Base-by-base conservation (phyloP, 2,329 filamentous ascomycete genomes). In the Onygenales sp. region DNA sequence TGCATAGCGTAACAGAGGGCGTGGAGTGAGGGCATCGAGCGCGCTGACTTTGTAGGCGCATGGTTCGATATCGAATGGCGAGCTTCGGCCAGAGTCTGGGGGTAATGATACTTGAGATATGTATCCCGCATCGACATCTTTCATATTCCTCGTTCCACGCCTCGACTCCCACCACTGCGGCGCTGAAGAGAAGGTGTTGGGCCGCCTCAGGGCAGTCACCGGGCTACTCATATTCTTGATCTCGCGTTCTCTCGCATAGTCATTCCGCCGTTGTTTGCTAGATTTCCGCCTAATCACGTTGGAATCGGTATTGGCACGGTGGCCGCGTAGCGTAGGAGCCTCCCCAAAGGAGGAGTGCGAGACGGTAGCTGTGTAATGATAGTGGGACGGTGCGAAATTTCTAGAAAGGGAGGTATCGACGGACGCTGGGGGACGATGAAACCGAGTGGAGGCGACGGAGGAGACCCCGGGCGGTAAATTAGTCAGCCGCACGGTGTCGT, bases 191-290 rank as follows among this genome's bases (percentile, higher is more conserved):
- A 40, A 9, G 3, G 79, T 77, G 9, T 78, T 78, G 5, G 84
- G 77, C 50, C 87, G 81, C 51, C 76, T 78, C 14, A 75, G 70
- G 56, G 83, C 73, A 5, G 87, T 83, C 59, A 85, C 79, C 2
- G 79, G 77, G 56, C 79, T 80, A 63, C 82, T 87, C 86, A 96
- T 88, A 52, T 88, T 84, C 65, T 85, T 87, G 64, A 96, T 90
- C 70, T 95, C 89, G 57, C 88, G 88, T 70, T 95, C 91, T 54
- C 92, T 81, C 54, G 86, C 78, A 65, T 83, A 81, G 57, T 94
- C 87, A 57, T 86, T 79, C 60, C 85, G 84, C 62, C 85, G 84
- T 61, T 85, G 82, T 71, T 88, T 94, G 74, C 83, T 90, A 42
- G 86, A 86, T 64, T 83, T 88, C 56, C 85, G 84, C 55, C 84